phyloP scores from a whole-genome alignment of 352 stramenopile genomes.

The Globisporangium rhizosaccharum region DNA sequence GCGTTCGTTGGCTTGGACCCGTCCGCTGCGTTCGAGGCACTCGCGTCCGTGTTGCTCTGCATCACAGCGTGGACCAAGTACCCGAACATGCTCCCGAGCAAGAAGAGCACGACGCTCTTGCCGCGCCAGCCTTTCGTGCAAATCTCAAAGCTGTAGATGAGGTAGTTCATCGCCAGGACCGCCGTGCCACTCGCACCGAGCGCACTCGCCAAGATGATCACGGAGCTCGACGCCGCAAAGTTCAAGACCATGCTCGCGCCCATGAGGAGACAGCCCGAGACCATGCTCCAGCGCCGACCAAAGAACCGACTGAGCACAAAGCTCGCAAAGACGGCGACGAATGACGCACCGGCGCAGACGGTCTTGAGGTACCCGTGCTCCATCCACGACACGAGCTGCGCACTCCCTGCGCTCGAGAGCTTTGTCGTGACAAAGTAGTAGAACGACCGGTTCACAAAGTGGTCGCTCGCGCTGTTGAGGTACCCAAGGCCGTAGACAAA shows the following conservation, averaged over 20 bases:
- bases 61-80: conserved; percentile 61
- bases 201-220: conserved; percentile 48
- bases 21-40: conserved; percentile 18
- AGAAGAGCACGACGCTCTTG: conserved; percentile 79
- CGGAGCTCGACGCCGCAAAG: conserved; percentile 44
- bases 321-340: conserved; percentile 44
- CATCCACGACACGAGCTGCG: conserved; percentile 43
- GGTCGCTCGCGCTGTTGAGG: conserved; percentile 60
- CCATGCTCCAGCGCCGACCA: conserved; percentile 56
- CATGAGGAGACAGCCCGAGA: conserved; percentile 45
- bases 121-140: conserved; percentile 84
- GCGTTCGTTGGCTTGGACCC: conserved; percentile 33
- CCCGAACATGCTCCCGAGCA: conserved; percentile 67
- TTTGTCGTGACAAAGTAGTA: conserved; percentile 46
- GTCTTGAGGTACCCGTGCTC: conserved; percentile 55
- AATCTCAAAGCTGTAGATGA: conserved; percentile 83
- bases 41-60: conserved; percentile 40
- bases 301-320: conserved; percentile 54
- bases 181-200: conserved; percentile 50
- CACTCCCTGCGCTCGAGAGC: conserved; percentile 23
- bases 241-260: conserved; percentile 47
- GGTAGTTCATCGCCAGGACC: conserved; percentile 70
- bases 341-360: conserved; percentile 38
- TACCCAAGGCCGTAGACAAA: conserved; percentile 70
- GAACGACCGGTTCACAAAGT: conserved; percentile 80